Evolutionary conservation across 75 land plant genomes (phyloP).

Genomic region (Cunninghamia lanceolata): DNA sequence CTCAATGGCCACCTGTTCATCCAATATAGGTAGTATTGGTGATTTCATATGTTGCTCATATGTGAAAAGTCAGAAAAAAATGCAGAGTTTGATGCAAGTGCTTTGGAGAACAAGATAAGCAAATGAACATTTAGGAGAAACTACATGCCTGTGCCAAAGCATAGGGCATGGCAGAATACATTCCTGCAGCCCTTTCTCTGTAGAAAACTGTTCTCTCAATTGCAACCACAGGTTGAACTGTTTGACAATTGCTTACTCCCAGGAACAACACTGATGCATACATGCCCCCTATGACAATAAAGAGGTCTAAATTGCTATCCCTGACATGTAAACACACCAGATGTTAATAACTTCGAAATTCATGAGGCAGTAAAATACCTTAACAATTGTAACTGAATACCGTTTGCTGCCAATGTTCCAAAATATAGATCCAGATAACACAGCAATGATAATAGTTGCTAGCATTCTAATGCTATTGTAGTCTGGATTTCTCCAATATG

Average conservation of each 20-base stretch:
- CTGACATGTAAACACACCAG: constrained; percentile 8
- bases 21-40: not conserved
- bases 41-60: not conserved
- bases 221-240: constrained; percentile 81
- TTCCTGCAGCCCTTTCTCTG: constrained; percentile 86
- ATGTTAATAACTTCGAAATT: not conserved
- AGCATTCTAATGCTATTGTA: constrained; percentile 64
- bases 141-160: constrained; percentile 74
- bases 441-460: constrained; percentile 43
- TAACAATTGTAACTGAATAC: constrained; percentile 12
- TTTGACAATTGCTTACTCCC: constrained; percentile 75
- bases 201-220: constrained; percentile 75
- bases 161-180: constrained; percentile 90
- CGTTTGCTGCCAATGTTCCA: constrained; percentile 61
- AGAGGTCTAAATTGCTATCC: constrained; percentile 31
- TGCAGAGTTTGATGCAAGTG: not conserved
- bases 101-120: not conserved
- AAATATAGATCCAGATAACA: constrained; percentile 61
- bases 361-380: not conserved
- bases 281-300: constrained; percentile 68
- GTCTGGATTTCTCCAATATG: constrained; percentile 83
- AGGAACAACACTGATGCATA: constrained; percentile 74
- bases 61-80: not conserved
- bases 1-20: constrained; percentile 55
- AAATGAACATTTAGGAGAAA: not conserved